A percentile compares a stretch with the other conserved stretches of the same genome.
phyloP scores from a whole-genome alignment of 1,139 yeast species.

The Debaryomyces sp. region DNA sequence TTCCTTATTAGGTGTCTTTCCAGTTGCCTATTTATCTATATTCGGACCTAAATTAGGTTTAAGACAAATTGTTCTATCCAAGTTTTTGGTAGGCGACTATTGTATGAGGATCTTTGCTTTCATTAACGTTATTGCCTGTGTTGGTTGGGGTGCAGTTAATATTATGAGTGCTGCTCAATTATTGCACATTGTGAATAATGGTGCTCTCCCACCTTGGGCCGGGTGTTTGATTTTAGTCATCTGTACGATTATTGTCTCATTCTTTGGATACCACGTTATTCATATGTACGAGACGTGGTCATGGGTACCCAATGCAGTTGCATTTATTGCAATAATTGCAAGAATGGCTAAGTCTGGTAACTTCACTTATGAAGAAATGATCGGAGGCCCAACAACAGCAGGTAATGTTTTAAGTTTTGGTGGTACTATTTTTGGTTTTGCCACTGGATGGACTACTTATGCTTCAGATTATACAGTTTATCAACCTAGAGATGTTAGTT shows the following conservation, averaged over 20 bases:
- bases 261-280: slow-evolving; percentile 83
- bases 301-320: slow-evolving; percentile 80
- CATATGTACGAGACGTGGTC: slow-evolving; percentile 83
- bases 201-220: slow-evolving; percentile 84
- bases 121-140: slow-evolving; percentile 81
- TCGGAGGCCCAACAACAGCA: slow-evolving; percentile 62
- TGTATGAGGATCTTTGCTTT: slow-evolving; percentile 78
- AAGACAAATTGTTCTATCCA: slow-evolving; percentile 83
- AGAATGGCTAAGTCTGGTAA: slow-evolving; percentile 69
- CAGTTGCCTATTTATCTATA: slow-evolving; percentile 81
- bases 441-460: slow-evolving; percentile 94
- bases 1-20: slow-evolving; percentile 66
- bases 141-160: slow-evolving; percentile 96
- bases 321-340: slow-evolving; percentile 76
- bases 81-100: slow-evolving; percentile 75
- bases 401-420: slow-evolving; percentile 85
- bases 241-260: slow-evolving; percentile 72
- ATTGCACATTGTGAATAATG: slow-evolving; percentile 72
- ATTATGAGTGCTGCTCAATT: slow-evolving; percentile 89
- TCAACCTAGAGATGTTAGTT: slow-evolving; percentile 65
- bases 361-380: slow-evolving; percentile 52
- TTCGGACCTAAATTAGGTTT: slow-evolving; percentile 87
- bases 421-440: slow-evolving; percentile 83
- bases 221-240: slow-evolving; percentile 77
- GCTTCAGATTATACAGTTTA: slow-evolving; percentile 93